Evolutionary conservation across 108 stramenopile genomes (phyloP).

Genomic region (Chaetoceros muelleri): DNA sequence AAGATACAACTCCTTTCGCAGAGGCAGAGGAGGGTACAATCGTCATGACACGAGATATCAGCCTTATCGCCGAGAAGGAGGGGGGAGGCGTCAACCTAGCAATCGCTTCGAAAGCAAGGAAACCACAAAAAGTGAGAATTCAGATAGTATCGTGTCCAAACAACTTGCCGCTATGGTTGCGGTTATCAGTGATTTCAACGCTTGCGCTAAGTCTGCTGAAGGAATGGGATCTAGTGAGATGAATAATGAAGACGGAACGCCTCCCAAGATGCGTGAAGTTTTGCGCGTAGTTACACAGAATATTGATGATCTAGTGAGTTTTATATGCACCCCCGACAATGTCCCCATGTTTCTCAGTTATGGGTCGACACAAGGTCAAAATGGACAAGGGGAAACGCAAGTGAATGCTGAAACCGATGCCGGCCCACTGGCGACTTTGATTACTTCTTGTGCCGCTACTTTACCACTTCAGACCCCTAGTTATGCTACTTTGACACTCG

Average conservation of each 20-base stretch:
- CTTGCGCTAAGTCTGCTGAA: slow-evolving; percentile 9
- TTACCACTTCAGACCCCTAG: slow-evolving; percentile 67
- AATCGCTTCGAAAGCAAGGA: slow-evolving; percentile 43
- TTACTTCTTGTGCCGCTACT: slow-evolving; percentile 46
- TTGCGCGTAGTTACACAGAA: slow-evolving; percentile 35
- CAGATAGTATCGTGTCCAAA: slow-evolving; percentile 32
- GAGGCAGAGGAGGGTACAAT: slow-evolving; percentile 6
- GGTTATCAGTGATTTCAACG: slow-evolving; percentile 61
- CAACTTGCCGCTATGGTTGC: slow-evolving; percentile 63
- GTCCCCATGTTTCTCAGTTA: slow-evolving; percentile 37
- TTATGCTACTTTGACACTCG: slow-evolving; percentile 68
- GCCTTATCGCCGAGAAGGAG: slow-evolving; percentile 6
- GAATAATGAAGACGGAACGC: slow-evolving; percentile 1
- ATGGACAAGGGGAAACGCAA: slow-evolving; percentile 2
- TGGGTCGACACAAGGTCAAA: slow-evolving; percentile 8
- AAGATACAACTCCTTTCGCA: not conserved
- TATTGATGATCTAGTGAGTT: slow-evolving; percentile 40
- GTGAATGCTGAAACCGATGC: slow-evolving; percentile 24
- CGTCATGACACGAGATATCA: slow-evolving; percentile 25
- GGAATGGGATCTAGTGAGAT: slow-evolving; percentile 1
- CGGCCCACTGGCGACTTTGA: slow-evolving; percentile 33
- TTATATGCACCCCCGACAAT: slow-evolving; percentile 43
- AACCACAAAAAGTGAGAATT: slow-evolving; percentile 24
- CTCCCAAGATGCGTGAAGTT: slow-evolving; percentile 20
- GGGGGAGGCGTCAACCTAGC: slow-evolving; percentile 24